Evolutionary conservation across 148 eudicot species (phyloP).

Genomic region (Camellia lanceoleosa): DNA sequence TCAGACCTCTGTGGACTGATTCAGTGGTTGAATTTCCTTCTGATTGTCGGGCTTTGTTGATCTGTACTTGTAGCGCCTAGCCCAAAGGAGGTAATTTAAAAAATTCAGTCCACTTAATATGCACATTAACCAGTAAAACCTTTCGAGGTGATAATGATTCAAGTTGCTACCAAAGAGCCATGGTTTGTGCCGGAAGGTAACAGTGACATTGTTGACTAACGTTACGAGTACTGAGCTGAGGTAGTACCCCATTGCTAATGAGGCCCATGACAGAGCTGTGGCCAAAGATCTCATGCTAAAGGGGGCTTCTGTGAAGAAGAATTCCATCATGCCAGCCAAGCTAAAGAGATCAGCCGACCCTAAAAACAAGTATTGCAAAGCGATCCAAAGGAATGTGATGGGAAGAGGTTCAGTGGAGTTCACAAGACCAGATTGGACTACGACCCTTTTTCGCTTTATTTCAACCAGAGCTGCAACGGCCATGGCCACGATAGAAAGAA

Average conservation of each 20-base stretch:
- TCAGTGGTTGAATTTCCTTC: slow-evolving; percentile 12
- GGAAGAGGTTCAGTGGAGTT: slow-evolving; percentile 62
- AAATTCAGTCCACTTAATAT: slow-evolving; percentile 62
- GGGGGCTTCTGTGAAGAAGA: slow-evolving; percentile 94
- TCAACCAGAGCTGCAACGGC: slow-evolving; percentile 79
- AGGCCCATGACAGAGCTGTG: slow-evolving; percentile 86
- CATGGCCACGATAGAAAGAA: slow-evolving; percentile 73
- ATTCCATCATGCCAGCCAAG: slow-evolving; percentile 84
- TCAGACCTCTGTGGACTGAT: slow-evolving; percentile 13
- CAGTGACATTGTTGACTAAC: slow-evolving; percentile 52
- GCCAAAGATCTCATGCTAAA: slow-evolving; percentile 80
- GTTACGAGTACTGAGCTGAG: slow-evolving; percentile 77
- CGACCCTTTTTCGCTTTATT: slow-evolving; percentile 51
- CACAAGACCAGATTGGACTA: slow-evolving; percentile 35
- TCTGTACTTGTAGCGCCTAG: slow-evolving; percentile 50
- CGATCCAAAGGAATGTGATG: slow-evolving; percentile 78
- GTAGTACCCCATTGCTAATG: slow-evolving; percentile 83
- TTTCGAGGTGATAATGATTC: slow-evolving; percentile 69
- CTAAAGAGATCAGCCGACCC: slow-evolving; percentile 94
- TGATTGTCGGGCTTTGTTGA: slow-evolving; percentile 21
- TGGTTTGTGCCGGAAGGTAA: slow-evolving; percentile 39
- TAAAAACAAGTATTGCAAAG: slow-evolving; percentile 72
- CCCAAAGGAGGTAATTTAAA: slow-evolving; percentile 66
- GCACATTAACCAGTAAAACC: slow-evolving; percentile 89
- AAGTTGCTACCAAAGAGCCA: slow-evolving; percentile 78